Percentiles rank a stretch among this genome's conserved stretches.
Evolutionary conservation across 371 early-diverging fungal genomes (phyloP).

Genomic region (Mucor mucedo): DNA sequence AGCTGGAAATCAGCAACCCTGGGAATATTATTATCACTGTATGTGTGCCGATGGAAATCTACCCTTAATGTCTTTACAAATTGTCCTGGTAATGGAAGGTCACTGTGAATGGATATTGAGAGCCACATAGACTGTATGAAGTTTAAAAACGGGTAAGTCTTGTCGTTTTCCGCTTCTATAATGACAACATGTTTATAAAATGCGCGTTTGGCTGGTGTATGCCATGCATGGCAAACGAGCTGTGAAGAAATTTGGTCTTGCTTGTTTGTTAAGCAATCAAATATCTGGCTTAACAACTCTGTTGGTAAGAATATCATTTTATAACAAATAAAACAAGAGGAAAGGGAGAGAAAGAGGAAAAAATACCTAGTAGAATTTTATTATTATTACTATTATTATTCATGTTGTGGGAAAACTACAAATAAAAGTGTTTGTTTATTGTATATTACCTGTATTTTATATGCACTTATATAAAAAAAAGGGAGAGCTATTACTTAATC

Average conservation of each 20-base stretch:
- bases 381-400: background rate
- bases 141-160: constrained; percentile 3
- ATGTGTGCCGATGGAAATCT: background rate
- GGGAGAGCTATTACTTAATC: background rate
- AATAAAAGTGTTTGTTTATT: background rate
- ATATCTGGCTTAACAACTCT: constrained; percentile 6
- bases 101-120: background rate
- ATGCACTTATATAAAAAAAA: background rate
- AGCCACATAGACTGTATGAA: constrained; percentile 2
- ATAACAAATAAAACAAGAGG: constrained; percentile 1
- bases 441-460: too few species aligned
- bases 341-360: constrained; percentile 6
- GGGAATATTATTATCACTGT: constrained; percentile 6
- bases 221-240: constrained; percentile 12
- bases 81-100: constrained; percentile 6
- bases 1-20: constrained; percentile 13
- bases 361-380: constrained; percentile 2
- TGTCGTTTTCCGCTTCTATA: background rate
- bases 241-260: constrained; percentile 8
- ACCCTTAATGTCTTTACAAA: constrained; percentile 8
- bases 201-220: constrained; percentile 16
- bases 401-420: background rate
- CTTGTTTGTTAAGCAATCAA: constrained; percentile 12
- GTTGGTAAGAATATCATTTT: constrained; percentile 7
- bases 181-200: constrained; percentile 11